These are phyloP conservation scores for Dactylellina haptotyla DNA, from an alignment of 2,329 filamentous ascomycete species.

Conservation along the genomic window DNA sequence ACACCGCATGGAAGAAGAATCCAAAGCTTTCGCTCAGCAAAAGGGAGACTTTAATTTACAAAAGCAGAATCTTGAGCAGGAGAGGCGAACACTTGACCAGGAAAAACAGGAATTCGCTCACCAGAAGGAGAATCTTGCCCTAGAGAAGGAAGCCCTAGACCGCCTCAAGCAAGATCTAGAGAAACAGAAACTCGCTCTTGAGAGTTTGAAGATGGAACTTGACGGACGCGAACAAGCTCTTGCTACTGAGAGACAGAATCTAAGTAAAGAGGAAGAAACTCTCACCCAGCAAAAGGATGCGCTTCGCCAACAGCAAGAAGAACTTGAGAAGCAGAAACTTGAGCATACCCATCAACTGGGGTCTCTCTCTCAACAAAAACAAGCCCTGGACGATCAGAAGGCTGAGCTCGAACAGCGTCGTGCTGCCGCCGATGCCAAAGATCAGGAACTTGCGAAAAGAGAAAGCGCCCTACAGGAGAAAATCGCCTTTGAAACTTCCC, in stretches of 20 bases:
- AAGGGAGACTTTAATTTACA: constrained; percentile 7
- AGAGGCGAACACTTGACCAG: not conserved
- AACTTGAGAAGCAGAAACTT: constrained; percentile 16
- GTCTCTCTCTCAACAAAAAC: not conserved
- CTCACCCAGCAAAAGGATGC: constrained; percentile 2
- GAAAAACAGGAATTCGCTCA: not conserved
- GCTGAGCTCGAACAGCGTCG: constrained; percentile 7
- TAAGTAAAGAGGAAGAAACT: constrained; percentile 5
- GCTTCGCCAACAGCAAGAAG: constrained; percentile 15
- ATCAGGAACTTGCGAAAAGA: constrained; percentile 17
- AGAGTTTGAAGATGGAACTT: constrained; percentile 14
- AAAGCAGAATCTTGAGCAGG: constrained; percentile 1
- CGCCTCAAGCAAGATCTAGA: constrained; percentile 12
- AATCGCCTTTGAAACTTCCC: constrained; percentile 13
- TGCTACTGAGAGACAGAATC: constrained; percentile 4
- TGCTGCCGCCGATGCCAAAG: constrained; percentile 2
- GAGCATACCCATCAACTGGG: not conserved
- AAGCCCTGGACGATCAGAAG: constrained; percentile 7
- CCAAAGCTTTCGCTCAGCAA: constrained; percentile 7
- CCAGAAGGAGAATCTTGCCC: not conserved
- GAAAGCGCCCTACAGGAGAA: constrained; percentile 24
- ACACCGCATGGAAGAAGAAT: constrained; percentile 6
- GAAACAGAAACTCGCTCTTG: constrained; percentile 5
- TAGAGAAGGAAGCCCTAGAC: constrained; percentile 8
- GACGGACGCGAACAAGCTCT: constrained; percentile 13